These are phyloP conservation scores for Termitomyces heimii DNA, from an alignment of 768 basidiomycete species.

Conservation along the genomic window DNA sequence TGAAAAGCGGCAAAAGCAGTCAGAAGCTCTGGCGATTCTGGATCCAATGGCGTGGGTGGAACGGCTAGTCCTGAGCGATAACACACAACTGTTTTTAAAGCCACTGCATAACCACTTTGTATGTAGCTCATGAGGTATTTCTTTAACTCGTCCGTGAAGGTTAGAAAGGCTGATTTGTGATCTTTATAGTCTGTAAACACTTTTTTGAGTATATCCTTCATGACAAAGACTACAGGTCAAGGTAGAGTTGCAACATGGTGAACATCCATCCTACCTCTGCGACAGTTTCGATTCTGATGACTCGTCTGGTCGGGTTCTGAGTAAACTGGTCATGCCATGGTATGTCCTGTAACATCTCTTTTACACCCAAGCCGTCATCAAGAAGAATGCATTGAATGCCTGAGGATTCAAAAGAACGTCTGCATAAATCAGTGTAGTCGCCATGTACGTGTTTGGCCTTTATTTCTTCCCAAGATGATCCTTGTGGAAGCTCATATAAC, in stretches of 20 bases:
- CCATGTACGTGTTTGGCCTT: conserved; percentile 37
- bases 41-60: conserved; percentile 15
- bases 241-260: neutral
- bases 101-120: conserved; percentile 43
- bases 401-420: conserved; percentile 43
- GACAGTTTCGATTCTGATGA: conserved; percentile 62
- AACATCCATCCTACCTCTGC: conserved; percentile 53
- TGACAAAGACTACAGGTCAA: neutral
- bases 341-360: conserved; percentile 41
- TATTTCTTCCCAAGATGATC: conserved; percentile 52
- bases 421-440: conserved; percentile 55
- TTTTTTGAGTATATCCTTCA: conserved; percentile 25
- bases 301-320: conserved; percentile 43
- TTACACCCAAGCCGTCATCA: conserved; percentile 62
- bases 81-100: conserved; percentile 73
- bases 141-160: conserved; percentile 30
- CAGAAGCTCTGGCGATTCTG: conserved; percentile 20
- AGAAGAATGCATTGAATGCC: conserved; percentile 66
- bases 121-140: conserved; percentile 31
- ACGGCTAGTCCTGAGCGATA: conserved; percentile 74
- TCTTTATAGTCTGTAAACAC: conserved; percentile 15
- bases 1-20: conserved; percentile 27
- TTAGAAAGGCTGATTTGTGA: conserved; percentile 14
- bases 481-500: conserved; percentile 38
- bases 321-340: conserved; percentile 63